Conservation (phyloP, 371 early-diverging fungal species). For the Mortierella sp. region DNA sequence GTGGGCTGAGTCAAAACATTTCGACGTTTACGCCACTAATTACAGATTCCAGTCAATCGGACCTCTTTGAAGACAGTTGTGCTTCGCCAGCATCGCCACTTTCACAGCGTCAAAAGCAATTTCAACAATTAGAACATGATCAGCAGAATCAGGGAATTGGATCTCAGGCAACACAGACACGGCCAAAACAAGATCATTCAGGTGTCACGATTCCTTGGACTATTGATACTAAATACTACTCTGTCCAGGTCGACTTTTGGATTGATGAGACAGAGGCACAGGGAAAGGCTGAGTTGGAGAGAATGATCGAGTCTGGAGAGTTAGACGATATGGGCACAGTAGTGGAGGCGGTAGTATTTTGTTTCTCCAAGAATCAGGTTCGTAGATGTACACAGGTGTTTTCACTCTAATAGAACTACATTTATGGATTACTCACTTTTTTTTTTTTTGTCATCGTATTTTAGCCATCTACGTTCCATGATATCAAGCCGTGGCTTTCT, state of each 20-base stretch:
- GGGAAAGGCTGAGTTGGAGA: conserved; percentile 47
- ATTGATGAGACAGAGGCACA: conserved; percentile 66
- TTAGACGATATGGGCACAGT: conserved; percentile 67
- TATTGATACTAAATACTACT: conserved; percentile 80
- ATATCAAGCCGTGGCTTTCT: conserved; percentile 64
- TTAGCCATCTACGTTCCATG: conserved; percentile 68
- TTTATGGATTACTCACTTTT: neutral
- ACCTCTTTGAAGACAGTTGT: neutral
- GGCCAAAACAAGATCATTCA: conserved; percentile 49
- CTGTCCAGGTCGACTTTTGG: conserved; percentile 78
- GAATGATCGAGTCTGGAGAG: conserved; percentile 60
- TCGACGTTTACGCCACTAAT: conserved; percentile 2
- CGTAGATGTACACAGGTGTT: neutral
- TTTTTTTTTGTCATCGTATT: conserved; percentile 8
- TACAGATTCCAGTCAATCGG: neutral
- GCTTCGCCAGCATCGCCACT: neutral
- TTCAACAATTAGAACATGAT: neutral
- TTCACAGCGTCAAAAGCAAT: conserved; percentile 12
- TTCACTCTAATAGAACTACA: neutral
- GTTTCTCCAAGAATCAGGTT: conserved; percentile 70
- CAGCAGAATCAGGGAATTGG: too few species aligned
- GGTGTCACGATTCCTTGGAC: conserved; percentile 72
- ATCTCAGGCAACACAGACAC: neutral
- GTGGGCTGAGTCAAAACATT: neutral
- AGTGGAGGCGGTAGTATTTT: conserved; percentile 77